These are phyloP conservation scores for Claviceps arundinis DNA, from an alignment of 2,329 filamentous ascomycete genomes.

Conservation along the genomic window DNA sequence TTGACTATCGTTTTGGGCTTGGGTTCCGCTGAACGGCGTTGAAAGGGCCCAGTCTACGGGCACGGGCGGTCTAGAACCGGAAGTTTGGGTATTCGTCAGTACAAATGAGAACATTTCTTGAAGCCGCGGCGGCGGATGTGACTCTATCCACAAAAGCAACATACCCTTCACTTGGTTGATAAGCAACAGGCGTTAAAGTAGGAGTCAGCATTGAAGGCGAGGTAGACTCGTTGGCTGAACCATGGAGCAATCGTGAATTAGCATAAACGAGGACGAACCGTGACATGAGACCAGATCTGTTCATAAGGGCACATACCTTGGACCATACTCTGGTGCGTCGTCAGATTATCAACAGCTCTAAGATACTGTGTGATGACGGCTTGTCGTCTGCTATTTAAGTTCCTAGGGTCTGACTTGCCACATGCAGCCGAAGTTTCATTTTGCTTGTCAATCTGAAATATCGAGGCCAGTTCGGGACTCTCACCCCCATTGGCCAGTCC, in stretches of 20 bases:
- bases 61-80: background rate
- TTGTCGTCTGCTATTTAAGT: background rate
- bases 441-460: background rate
- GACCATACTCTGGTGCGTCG: background rate
- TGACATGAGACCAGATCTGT: too few relatives aligned
- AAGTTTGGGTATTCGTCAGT: background rate
- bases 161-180: background rate
- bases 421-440: background rate
- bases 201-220: background rate
- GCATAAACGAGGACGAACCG: background rate
- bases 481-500: background rate
- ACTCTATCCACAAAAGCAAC: background rate
- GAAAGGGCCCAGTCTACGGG: background rate
- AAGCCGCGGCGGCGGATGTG: background rate
- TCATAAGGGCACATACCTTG: background rate
- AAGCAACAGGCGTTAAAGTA: background rate
- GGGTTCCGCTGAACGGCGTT: background rate
- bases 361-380: background rate
- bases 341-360: background rate
- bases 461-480: background rate
- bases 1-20: background rate
- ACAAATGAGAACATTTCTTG: background rate
- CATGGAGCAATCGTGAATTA: background rate
- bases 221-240: background rate
- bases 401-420: background rate